phyloP scores from a whole-genome alignment of 2,329 filamentous ascomycete genomes.

The Trichoderma pleuroti region DNA sequence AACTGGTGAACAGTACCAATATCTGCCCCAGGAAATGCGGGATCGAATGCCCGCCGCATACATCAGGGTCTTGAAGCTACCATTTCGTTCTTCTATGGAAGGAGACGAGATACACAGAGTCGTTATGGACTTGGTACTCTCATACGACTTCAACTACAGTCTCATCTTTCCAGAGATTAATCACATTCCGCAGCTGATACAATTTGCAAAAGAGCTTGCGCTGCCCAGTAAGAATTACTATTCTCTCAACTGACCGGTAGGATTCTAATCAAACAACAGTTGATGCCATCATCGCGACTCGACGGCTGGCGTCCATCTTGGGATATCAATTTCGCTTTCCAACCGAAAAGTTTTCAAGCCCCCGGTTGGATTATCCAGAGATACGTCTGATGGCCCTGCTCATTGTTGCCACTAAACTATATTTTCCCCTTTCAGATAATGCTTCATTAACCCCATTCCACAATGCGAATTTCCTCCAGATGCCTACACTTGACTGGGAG shows the following conservation, averaged over 20 bases:
- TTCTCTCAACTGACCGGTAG: not conserved
- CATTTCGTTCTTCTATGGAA: conserved; percentile 40
- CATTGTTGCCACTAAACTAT: conserved; percentile 72
- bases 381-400: conserved; percentile 67
- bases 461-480: not conserved
- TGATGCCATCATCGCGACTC: conserved; percentile 42
- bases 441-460: conserved; percentile 38
- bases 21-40: conserved; percentile 62
- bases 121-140: conserved; percentile 58
- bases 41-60: conserved; percentile 61
- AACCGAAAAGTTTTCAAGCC: conserved; percentile 41
- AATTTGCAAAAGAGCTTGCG: conserved; percentile 66
- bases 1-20: conserved; percentile 42
- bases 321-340: conserved; percentile 54
- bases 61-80: conserved; percentile 55
- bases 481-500: conserved; percentile 61
- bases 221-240: conserved; percentile 60
- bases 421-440: conserved; percentile 66
- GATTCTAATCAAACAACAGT: conserved; percentile 45
- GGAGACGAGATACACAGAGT: conserved; percentile 61
- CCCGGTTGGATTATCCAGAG: conserved; percentile 66
- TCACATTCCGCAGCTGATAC: conserved; percentile 61
- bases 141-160: conserved; percentile 65
- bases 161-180: conserved; percentile 73
- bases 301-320: conserved; percentile 47